Percentiles rank a stretch among this genome's conserved stretches.
Conservation (phyloP, 2,329 filamentous ascomycete species). For the Westerdykella ornata region DNA sequence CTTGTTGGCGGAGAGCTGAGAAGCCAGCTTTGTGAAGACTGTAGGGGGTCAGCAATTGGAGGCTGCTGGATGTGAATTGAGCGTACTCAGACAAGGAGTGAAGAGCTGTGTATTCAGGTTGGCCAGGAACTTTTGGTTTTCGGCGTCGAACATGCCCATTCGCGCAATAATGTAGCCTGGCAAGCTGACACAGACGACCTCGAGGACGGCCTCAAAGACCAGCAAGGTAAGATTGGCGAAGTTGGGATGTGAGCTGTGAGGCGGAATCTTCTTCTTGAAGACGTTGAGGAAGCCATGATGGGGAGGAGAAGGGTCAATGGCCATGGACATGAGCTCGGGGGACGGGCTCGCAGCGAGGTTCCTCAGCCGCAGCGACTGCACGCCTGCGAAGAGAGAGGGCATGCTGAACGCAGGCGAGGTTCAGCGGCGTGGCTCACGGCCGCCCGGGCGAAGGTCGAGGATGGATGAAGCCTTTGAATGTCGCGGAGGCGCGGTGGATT, state of each 20-base stretch:
- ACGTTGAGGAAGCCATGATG: constrained; percentile 23
- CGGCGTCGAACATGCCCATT: constrained; percentile 87
- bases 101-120: constrained; percentile 96
- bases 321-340: constrained; percentile 30
- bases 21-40: constrained; percentile 97
- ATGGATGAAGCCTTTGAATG: constrained; percentile 16
- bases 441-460: constrained; percentile 5
- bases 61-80: background rate
- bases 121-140: constrained; percentile 92
- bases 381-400: constrained; percentile 24
- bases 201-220: constrained; percentile 89
- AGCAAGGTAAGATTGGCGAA: constrained; percentile 66
- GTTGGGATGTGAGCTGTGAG: constrained; percentile 52
- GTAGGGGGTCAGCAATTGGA: constrained; percentile 1
- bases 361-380: constrained; percentile 35
- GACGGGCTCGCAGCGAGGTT: constrained; percentile 13
- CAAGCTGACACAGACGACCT: constrained; percentile 89
- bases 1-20: constrained; percentile 86
- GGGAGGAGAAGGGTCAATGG: constrained; percentile 23
- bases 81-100: constrained; percentile 87
- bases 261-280: constrained; percentile 26
- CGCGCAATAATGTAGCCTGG: constrained; percentile 90
- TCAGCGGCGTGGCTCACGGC: constrained; percentile 6
- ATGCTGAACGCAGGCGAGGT: constrained; percentile 13
- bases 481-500: constrained; percentile 4